Evolutionary conservation across 129 eudicot species (phyloP).

Genomic region (Artemisia annua): DNA sequence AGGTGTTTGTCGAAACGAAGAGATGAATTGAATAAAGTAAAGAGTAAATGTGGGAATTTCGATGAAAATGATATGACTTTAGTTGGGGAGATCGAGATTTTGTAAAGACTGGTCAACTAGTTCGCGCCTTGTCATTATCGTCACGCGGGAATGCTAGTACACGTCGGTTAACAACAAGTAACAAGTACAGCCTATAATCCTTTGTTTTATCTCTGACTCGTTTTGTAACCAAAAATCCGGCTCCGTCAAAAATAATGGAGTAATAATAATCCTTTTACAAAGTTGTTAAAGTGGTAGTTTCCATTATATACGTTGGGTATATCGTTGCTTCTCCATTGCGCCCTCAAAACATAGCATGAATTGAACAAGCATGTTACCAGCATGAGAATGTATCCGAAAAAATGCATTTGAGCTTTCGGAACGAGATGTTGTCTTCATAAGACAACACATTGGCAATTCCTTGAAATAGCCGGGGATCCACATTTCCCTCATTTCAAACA

Average conservation of each 20-base stretch:
- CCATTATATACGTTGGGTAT: background rate
- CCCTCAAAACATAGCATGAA: background rate
- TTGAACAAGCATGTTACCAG: background rate
- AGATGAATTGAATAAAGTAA: slow-evolving; percentile 1
- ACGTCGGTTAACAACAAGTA: slow-evolving; percentile 2
- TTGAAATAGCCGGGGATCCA: slow-evolving; percentile 2
- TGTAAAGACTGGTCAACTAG: slow-evolving; percentile 14
- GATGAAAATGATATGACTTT: slow-evolving; percentile 12
- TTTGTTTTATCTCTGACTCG: background rate
- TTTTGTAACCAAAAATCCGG: background rate
- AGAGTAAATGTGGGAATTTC: slow-evolving; percentile 1
- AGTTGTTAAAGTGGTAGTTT: no score
- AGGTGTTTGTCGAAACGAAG: background rate
- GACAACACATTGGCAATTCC: background rate
- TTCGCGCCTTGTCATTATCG: slow-evolving; percentile 33
- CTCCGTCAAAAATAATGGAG: no score
- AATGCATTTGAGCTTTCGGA: background rate
- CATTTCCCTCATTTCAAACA: background rate
- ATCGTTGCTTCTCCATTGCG: background rate
- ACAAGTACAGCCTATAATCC: no score
- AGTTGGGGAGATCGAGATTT: slow-evolving; percentile 12
- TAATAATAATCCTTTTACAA: no score
- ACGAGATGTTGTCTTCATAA: slow-evolving; percentile 8
- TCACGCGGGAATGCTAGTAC: slow-evolving; percentile 27
- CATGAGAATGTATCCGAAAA: background rate